Evolutionary conservation across 2,329 filamentous ascomycete species (phyloP).

Genomic region (Cercospora sp.): DNA sequence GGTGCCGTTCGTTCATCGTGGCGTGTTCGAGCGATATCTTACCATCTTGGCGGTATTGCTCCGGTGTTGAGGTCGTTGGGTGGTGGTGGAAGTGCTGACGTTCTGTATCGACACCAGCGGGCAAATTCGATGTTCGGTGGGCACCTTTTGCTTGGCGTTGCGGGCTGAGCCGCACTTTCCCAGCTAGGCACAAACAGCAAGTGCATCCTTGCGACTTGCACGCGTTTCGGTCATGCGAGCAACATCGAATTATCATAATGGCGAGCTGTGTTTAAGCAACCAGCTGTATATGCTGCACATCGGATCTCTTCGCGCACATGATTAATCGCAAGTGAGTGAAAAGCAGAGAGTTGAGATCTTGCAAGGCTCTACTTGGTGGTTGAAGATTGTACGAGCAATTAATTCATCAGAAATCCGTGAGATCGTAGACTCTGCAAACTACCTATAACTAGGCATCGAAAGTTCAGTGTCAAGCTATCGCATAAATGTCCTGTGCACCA

Average conservation of each 20-base stretch:
- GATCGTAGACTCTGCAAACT: too few relatives aligned
- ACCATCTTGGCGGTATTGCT: slow-evolving; percentile 24
- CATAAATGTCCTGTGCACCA: neutral
- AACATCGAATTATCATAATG: too few relatives aligned
- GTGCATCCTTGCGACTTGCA: neutral
- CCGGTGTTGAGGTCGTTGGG: slow-evolving; percentile 20
- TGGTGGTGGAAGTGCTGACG: slow-evolving; percentile 9
- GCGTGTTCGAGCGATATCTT: slow-evolving; percentile 7
- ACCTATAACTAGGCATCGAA: too few relatives aligned
- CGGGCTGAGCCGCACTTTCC: neutral
- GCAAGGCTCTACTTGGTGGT: too few relatives aligned
- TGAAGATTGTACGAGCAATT: too few relatives aligned
- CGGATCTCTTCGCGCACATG: neutral
- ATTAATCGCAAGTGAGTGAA: neutral
- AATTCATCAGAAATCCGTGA: too few relatives aligned
- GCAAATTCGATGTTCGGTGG: slow-evolving; percentile 6
- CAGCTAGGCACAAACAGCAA: neutral
- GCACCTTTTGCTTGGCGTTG: neutral
- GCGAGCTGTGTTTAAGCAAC: too few relatives aligned
- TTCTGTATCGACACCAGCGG: neutral
- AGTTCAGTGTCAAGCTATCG: too few relatives aligned
- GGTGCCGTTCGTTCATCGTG: slow-evolving; percentile 12
- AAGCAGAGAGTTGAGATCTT: neutral
- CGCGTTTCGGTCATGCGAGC: neutral
- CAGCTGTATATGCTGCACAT: too few relatives aligned